A percentile compares a stretch with the other conserved stretches of the same genome.
phyloP scores from a whole-genome alignment of 306 rosid species.

The Lathyrus sativus region DNA sequence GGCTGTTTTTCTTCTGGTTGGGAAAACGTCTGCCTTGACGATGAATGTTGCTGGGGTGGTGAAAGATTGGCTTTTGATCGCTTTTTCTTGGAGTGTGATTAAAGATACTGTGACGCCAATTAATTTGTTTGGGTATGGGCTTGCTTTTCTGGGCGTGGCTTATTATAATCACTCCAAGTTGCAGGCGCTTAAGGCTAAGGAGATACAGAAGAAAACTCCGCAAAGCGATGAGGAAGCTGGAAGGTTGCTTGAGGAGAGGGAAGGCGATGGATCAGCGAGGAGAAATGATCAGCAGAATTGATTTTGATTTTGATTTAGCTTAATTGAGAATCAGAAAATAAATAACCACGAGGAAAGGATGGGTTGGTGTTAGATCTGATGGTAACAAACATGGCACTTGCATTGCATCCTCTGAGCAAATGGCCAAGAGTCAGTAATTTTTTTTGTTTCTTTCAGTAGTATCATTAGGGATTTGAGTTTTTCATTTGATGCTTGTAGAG shows the following conservation, averaged over 20 bases:
- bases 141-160: constrained; percentile 80
- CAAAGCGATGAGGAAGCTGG: constrained; percentile 74
- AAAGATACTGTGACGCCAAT: constrained; percentile 83
- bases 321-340: constrained; percentile 28
- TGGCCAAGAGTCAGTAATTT: constrained; percentile 47
- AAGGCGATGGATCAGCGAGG: constrained; percentile 60
- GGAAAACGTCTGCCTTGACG: constrained; percentile 85
- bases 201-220: constrained; percentile 66
- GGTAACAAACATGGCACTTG: constrained; percentile 19
- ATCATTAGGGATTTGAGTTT: constrained; percentile 57
- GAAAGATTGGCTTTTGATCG: constrained; percentile 84
- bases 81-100: constrained; percentile 87
- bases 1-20: constrained; percentile 79
- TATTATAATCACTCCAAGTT: constrained; percentile 82
- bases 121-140: constrained; percentile 77
- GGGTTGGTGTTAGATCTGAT: constrained; percentile 13
- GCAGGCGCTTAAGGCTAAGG: constrained; percentile 82
- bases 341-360: constrained; percentile 36
- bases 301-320: constrained; percentile 17
- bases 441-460: constrained; percentile 5
- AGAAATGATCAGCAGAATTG: constrained; percentile 51
- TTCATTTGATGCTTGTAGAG: constrained; percentile 39
- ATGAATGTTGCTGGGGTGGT: constrained; percentile 96
- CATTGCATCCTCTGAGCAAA: constrained; percentile 26
- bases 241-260: constrained; percentile 70